Evolutionary conservation across 441 rosid genomes (phyloP).

Genomic region (Eutrema salsugineum): DNA sequence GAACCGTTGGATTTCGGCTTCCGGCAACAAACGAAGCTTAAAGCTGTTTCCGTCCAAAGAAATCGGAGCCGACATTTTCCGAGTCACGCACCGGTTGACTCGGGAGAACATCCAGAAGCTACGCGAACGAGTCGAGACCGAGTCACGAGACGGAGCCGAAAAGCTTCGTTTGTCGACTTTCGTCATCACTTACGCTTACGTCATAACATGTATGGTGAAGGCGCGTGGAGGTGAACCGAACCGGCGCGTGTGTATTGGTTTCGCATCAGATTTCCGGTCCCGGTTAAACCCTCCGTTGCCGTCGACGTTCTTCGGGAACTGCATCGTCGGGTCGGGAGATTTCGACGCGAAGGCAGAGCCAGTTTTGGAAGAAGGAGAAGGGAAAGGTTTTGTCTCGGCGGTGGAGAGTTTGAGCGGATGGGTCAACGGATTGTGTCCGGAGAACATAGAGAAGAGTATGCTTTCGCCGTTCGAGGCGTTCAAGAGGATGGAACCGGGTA

Average conservation of each 20-base stretch:
- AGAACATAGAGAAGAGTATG: slow-evolving; percentile 17
- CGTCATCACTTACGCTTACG: slow-evolving; percentile 35
- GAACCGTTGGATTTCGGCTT: slow-evolving; percentile 18
- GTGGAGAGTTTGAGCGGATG: slow-evolving; percentile 16
- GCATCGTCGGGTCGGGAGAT: slow-evolving; percentile 24
- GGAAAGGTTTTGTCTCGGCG: slow-evolving; percentile 4
- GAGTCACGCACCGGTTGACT: slow-evolving; percentile 31
- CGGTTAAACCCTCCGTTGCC: slow-evolving; percentile 24
- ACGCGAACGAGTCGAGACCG: slow-evolving; percentile 16
- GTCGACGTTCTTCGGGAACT: slow-evolving; percentile 24
- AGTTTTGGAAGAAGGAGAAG: slow-evolving; percentile 13
- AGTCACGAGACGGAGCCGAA: neutral
- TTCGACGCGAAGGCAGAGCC: slow-evolving; percentile 18
- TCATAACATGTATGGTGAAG: slow-evolving; percentile 26
- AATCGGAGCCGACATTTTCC: neutral
- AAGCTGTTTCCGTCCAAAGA: slow-evolving; percentile 4
- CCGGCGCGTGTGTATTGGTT: slow-evolving; percentile 19
- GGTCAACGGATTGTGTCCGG: slow-evolving; percentile 17
- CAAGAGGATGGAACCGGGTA: slow-evolving; percentile 20
- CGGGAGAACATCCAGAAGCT: slow-evolving; percentile 26
- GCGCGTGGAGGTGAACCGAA: slow-evolving; percentile 23
- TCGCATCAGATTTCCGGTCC: slow-evolving; percentile 19
- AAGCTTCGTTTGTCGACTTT: slow-evolving; percentile 33
- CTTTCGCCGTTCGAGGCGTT: slow-evolving; percentile 17
- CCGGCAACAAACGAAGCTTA: slow-evolving; percentile 25